A percentile compares a stretch with the other conserved stretches of the same genome.
Evolutionary conservation across 441 rosid species (phyloP).

Genomic region (Erysimum cheiri): DNA sequence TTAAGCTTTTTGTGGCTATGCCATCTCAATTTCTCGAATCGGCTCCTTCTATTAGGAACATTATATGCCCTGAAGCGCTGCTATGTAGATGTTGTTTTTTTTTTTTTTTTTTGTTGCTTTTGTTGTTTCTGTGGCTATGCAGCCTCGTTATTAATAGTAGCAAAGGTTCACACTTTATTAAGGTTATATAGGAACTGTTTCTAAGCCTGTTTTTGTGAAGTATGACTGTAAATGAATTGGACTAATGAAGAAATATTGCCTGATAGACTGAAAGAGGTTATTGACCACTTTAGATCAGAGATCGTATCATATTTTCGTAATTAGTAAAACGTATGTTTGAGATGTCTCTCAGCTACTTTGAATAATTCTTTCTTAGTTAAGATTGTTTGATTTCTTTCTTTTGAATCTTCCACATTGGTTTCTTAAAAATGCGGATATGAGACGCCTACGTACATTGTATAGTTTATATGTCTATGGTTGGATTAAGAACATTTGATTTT

Average conservation of each 20-base stretch:
- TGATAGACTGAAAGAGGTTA: neutral
- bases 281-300: neutral
- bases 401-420: neutral
- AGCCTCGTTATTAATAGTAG: neutral
- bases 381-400: neutral
- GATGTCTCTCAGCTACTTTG: neutral
- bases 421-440: neutral
- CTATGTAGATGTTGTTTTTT: neutral
- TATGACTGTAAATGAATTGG: slow-evolving; percentile 6
- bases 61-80: slow-evolving; percentile 37
- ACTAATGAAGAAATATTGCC: neutral
- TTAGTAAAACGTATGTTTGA: neutral
- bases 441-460: neutral
- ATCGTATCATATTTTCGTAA: neutral
- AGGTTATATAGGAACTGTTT: neutral
- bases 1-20: too few relatives aligned
- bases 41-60: slow-evolving; percentile 81
- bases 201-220: neutral
- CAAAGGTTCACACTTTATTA: neutral
- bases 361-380: neutral
- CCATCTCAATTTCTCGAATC: slow-evolving; percentile 48
- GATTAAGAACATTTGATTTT: neutral
- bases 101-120: too few relatives aligned
- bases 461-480: neutral
- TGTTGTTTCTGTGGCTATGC: neutral